Conservation (phyloP, 306 rosid species). For the Lotus japonicus region DNA sequence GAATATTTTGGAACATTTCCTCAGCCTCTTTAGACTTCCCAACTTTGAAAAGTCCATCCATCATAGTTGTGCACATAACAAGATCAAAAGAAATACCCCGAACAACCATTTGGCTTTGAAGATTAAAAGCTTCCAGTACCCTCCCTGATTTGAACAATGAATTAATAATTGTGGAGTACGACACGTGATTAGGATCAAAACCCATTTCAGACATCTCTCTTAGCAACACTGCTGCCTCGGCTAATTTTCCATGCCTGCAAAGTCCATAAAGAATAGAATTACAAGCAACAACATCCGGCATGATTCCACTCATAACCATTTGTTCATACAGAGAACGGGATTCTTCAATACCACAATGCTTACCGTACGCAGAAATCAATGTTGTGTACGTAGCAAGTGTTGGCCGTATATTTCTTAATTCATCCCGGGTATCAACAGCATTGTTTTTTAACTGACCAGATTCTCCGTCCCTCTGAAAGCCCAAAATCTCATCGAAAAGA, state of each 20-base stretch:
- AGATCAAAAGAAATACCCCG: conserved; percentile 68
- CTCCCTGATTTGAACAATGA: conserved; percentile 58
- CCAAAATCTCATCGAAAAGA: conserved; percentile 40
- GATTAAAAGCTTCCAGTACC: conserved; percentile 51
- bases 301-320: conserved; percentile 58
- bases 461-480: conserved; percentile 22
- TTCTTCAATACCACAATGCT: conserved; percentile 47
- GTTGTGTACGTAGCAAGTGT: conserved; percentile 56
- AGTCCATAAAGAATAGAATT: conserved; percentile 65
- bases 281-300: conserved; percentile 70
- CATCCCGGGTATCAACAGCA: conserved; percentile 9
- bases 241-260: conserved; percentile 62
- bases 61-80: conserved; percentile 53
- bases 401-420: conserved; percentile 37
- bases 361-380: conserved; percentile 47
- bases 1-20: conserved; percentile 42
- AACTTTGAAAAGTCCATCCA: conserved; percentile 76
- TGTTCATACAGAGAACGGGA: conserved; percentile 61
- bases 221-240: conserved; percentile 56
- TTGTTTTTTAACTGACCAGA: conserved; percentile 5
- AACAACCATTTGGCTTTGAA: conserved; percentile 68
- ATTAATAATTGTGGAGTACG: conserved; percentile 59
- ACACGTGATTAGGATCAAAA: conserved; percentile 60
- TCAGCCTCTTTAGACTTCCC: conserved; percentile 58
- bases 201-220: conserved; percentile 76